Conservation (phyloP, 371 early-diverging fungal genomes). For the Syncephalastrum contaminatum region DNA sequence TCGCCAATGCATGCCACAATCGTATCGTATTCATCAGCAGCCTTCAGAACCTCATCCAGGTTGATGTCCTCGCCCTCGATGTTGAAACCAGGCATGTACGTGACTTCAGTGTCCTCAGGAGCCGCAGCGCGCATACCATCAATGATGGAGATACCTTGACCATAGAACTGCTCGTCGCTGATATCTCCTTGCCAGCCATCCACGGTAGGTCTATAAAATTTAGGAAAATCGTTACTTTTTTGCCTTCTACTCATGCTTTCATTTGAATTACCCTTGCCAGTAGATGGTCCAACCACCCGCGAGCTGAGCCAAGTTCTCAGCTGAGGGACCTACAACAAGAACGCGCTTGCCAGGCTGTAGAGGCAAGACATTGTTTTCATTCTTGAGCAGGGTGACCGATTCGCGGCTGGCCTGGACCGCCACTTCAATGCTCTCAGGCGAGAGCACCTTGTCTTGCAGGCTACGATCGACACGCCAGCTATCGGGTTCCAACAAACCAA, state of each 20-base stretch:
- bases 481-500: slow-evolving; percentile 55
- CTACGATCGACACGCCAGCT: slow-evolving; percentile 37
- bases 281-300: slow-evolving; percentile 63
- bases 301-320: slow-evolving; percentile 40
- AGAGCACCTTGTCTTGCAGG: slow-evolving; percentile 34
- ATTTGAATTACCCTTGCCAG: slow-evolving; percentile 51
- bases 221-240: no score
- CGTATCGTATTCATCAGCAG: slow-evolving; percentile 39
- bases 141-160: slow-evolving; percentile 43
- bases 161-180: slow-evolving; percentile 48
- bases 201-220: slow-evolving; percentile 23
- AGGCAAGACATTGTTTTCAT: slow-evolving; percentile 47
- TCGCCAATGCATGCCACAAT: slow-evolving; percentile 52
- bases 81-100: slow-evolving; percentile 26
- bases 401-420: slow-evolving; percentile 56
- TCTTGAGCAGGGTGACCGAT: slow-evolving; percentile 60
- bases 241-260: no score
- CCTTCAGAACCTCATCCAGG: slow-evolving; percentile 28
- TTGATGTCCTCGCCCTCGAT: slow-evolving; percentile 30
- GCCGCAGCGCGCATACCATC: slow-evolving; percentile 38
- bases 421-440: slow-evolving; percentile 38
- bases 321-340: slow-evolving; percentile 53
- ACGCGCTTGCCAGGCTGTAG: slow-evolving; percentile 28
- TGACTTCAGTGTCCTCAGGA: slow-evolving; percentile 34
- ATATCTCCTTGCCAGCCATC: slow-evolving; percentile 42